Evolutionary conservation across 139 green algal genomes (phyloP).

Genomic region (Parachlorella kessleri): DNA sequence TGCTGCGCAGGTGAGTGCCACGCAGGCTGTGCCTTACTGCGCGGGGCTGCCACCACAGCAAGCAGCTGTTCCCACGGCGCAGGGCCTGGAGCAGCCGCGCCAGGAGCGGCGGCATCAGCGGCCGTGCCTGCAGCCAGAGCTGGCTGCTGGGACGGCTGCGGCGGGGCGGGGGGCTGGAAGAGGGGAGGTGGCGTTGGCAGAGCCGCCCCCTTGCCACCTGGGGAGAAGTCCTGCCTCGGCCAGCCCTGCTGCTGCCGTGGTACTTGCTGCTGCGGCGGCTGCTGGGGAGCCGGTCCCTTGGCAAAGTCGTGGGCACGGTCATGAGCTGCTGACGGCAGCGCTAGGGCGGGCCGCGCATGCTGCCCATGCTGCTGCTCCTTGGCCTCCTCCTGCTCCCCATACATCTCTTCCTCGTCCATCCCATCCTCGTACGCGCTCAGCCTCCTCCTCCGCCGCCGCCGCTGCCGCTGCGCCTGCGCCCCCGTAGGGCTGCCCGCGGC

Average conservation of each 20-base stretch:
- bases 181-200: neutral
- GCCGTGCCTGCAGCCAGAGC: neutral
- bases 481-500: no score
- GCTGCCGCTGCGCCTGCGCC: no score
- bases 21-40: no score
- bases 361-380: neutral
- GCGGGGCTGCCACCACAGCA: no score
- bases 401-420: neutral
- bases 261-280: neutral
- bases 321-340: neutral
- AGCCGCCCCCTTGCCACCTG: no score
- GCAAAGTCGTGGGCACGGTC: neutral
- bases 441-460: neutral
- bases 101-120: neutral
- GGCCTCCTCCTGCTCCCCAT: neutral
- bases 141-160: neutral
- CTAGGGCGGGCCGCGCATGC: neutral
- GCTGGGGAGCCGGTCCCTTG: neutral
- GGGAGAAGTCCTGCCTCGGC: no score
- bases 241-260: neutral
- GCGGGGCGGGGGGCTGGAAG: neutral
- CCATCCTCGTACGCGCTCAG: neutral
- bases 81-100: neutral
- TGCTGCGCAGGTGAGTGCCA: no score
- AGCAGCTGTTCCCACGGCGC: neutral